Percentiles rank a stretch among this genome's conserved stretches.
These are phyloP conservation scores for Mycena polygramma DNA, from an alignment of 768 basidiomycete species.

Conservation along the genomic window DNA sequence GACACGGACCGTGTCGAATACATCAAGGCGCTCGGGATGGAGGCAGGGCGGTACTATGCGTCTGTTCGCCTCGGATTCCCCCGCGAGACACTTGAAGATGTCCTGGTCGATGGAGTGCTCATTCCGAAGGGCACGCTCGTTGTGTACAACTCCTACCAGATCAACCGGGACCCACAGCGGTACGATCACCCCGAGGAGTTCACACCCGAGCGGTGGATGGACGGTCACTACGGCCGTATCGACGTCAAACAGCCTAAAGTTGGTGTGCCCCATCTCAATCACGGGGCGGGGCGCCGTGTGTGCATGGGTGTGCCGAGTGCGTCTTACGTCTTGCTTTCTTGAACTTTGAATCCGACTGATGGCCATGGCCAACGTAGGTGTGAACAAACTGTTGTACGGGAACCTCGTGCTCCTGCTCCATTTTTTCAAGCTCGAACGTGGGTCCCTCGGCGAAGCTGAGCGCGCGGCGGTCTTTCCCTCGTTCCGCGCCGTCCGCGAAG, in stretches of 20 bases:
- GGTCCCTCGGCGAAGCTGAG: slow-evolving; percentile 5
- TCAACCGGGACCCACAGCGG: slow-evolving; percentile 31
- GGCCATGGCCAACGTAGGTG: background rate
- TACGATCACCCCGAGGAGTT: slow-evolving; percentile 29
- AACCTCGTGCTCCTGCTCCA: slow-evolving; percentile 27
- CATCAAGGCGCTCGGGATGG: slow-evolving; percentile 30
- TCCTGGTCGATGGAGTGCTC: slow-evolving; percentile 20
- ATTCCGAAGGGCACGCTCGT: slow-evolving; percentile 28
- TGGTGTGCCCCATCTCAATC: slow-evolving; percentile 28
- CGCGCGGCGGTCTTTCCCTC: slow-evolving; percentile 19
- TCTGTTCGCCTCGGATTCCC: slow-evolving; percentile 30
- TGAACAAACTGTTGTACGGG: slow-evolving; percentile 22
- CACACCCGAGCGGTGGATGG: slow-evolving; percentile 31
- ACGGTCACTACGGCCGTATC: slow-evolving; percentile 25
- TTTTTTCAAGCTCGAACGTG: slow-evolving; percentile 30
- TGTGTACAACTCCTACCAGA: slow-evolving; percentile 32
- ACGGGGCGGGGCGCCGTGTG: slow-evolving; percentile 26
- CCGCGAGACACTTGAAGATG: slow-evolving; percentile 29
- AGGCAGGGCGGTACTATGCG: slow-evolving; percentile 24
- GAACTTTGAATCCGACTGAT: background rate
- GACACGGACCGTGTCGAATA: slow-evolving; percentile 32
- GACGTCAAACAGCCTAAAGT: slow-evolving; percentile 29
- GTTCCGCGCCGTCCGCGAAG: slow-evolving; percentile 22
- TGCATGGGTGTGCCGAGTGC: slow-evolving; percentile 32
- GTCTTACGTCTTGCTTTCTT: background rate